Evolutionary conservation across 2,329 filamentous ascomycete genomes (phyloP).

Genomic region (Phoma sp.): DNA sequence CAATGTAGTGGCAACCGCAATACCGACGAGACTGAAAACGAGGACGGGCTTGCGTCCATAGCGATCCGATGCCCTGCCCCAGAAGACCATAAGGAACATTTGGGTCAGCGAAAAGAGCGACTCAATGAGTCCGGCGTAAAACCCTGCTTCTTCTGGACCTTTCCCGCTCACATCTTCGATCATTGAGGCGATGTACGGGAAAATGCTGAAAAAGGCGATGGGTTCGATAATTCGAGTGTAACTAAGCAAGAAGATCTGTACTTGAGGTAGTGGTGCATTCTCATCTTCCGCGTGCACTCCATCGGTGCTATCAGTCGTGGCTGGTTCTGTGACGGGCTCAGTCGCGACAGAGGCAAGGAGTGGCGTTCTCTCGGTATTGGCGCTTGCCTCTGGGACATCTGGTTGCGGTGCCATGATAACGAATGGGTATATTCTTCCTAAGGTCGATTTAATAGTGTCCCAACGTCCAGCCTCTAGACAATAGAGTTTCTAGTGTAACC

Average conservation of each 20-base stretch:
- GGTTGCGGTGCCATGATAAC: not conserved
- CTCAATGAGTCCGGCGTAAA: conserved; percentile 77
- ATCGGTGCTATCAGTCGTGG: conserved; percentile 11
- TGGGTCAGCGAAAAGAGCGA: conserved; percentile 75
- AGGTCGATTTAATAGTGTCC: too few species aligned
- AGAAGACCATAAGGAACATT: conserved; percentile 77
- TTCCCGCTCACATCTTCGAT: conserved; percentile 67
- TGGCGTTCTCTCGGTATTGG: conserved; percentile 38
- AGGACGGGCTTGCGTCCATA: conserved; percentile 76
- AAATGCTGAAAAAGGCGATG: conserved; percentile 82
- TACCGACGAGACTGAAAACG: conserved; percentile 68
- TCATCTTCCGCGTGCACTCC: conserved; percentile 25
- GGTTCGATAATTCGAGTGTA: conserved; percentile 76
- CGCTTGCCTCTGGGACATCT: not conserved
- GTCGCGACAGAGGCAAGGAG: conserved; percentile 30
- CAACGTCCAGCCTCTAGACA: too few species aligned
- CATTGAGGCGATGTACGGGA: conserved; percentile 82
- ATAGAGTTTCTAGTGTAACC: too few species aligned
- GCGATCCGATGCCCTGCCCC: conserved; percentile 72
- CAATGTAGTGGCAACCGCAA: conserved; percentile 64
- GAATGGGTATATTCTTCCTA: not conserved
- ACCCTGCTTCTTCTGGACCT: conserved; percentile 70
- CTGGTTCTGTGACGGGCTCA: conserved; percentile 22
- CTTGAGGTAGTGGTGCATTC: conserved; percentile 33
- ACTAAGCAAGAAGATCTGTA: conserved; percentile 74